phyloP scores from a whole-genome alignment of 768 basidiomycete genomes.

The Daedalea quercina region DNA sequence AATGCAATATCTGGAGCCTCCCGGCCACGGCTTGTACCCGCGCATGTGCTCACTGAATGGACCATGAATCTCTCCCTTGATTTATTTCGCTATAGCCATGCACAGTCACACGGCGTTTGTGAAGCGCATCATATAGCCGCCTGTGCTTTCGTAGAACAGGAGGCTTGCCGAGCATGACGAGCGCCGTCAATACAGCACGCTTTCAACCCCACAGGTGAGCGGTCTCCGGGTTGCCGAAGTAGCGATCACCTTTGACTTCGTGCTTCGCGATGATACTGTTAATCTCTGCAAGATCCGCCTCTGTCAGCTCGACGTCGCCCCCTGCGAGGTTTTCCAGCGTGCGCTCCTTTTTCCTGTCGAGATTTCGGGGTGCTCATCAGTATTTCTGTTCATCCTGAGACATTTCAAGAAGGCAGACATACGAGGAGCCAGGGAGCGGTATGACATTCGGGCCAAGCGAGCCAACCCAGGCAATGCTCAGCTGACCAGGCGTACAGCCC shows the following conservation, averaged over 20 bases:
- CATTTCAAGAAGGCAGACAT: not conserved
- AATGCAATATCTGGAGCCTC: too few relatives aligned
- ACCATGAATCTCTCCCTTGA: too few relatives aligned
- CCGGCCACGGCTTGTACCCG: too few relatives aligned
- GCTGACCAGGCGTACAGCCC: constrained; percentile 33
- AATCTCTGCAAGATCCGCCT: constrained; percentile 33
- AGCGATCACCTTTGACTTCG: constrained; percentile 35
- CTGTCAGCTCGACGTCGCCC: constrained; percentile 28
- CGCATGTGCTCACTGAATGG: too few relatives aligned
- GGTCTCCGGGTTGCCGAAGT: constrained; percentile 17
- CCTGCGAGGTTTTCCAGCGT: constrained; percentile 37
- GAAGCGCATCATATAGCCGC: too few relatives aligned
- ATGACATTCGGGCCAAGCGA: constrained; percentile 20
- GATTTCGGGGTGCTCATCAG: not conserved
- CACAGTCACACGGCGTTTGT: too few relatives aligned
- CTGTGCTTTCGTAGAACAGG: too few relatives aligned
- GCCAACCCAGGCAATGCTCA: constrained; percentile 28
- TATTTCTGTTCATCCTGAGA: too few relatives aligned
- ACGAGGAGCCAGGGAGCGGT: constrained; percentile 43
- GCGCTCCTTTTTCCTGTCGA: constrained; percentile 29
- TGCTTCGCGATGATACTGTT: constrained; percentile 27
- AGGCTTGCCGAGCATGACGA: too few relatives aligned
- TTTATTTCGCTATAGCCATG: too few relatives aligned
- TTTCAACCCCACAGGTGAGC: constrained; percentile 29
- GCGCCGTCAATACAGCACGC: too few relatives aligned